These are phyloP conservation scores for Apium graveolens DNA, from an alignment of 129 eudicot species.

Conservation along the genomic window DNA sequence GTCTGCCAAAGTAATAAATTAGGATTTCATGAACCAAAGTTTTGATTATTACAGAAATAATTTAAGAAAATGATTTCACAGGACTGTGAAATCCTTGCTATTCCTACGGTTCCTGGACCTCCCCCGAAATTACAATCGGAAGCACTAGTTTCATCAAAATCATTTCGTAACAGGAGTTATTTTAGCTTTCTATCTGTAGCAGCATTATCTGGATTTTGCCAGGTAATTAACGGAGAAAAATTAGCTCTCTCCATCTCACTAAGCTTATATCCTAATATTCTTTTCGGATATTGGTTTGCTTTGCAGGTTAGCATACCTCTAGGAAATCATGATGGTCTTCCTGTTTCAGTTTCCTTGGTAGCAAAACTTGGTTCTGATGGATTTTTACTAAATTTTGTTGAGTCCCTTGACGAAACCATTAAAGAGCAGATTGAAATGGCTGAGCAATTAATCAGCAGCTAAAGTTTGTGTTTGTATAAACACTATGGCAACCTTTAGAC, in stretches of 20 bases:
- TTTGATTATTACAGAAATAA: not conserved
- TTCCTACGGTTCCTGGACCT: constrained; percentile 86
- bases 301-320: constrained; percentile 73
- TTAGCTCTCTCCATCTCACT: constrained; percentile 3
- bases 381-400: constrained; percentile 60
- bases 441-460: constrained; percentile 15
- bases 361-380: constrained; percentile 91
- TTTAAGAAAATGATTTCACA: not conserved
- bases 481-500: not conserved
- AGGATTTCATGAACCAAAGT: not conserved
- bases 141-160: constrained; percentile 42
- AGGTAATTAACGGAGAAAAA: constrained; percentile 30
- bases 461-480: not conserved
- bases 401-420: constrained; percentile 34
- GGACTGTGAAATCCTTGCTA: constrained; percentile 64
- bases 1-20: not conserved
- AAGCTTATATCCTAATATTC: not conserved
- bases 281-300: not conserved
- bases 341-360: constrained; percentile 77
- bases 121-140: constrained; percentile 82
- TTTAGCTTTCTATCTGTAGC: constrained; percentile 77
- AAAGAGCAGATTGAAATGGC: constrained; percentile 35
- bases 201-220: constrained; percentile 91
- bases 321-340: constrained; percentile 67
- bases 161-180: constrained; percentile 58